These are phyloP conservation scores for Lactifluus volemus DNA, from an alignment of 768 basidiomycete genomes.

Conservation along the genomic window DNA sequence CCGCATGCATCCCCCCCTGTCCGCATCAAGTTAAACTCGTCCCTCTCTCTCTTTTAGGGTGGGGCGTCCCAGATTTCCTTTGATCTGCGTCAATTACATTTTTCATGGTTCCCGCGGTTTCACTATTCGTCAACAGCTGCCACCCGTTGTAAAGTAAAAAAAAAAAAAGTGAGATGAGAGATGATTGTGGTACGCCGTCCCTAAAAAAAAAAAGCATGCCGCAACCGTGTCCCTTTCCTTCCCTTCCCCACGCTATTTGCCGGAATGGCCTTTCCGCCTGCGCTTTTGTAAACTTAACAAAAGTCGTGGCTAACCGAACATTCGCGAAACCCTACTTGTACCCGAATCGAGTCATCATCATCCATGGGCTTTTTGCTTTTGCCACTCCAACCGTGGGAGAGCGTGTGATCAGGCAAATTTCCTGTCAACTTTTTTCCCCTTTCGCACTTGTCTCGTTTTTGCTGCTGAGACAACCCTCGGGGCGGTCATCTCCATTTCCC, in stretches of 20 bases:
- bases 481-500: neutral
- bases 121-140: slow-evolving; percentile 12
- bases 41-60: slow-evolving; percentile 11
- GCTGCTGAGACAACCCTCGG: neutral
- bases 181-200: neutral
- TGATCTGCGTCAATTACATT: slow-evolving; percentile 13
- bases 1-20: slow-evolving; percentile 10
- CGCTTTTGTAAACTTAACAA: neutral
- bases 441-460: slow-evolving; percentile 3
- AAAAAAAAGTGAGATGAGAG: slow-evolving; percentile 9
- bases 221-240: neutral
- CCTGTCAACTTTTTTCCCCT: slow-evolving; percentile 8
- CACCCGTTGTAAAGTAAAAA: neutral
- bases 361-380: neutral
- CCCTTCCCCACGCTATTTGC: slow-evolving; percentile 1
- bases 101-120: slow-evolving; percentile 11
- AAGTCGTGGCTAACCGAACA: neutral
- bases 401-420: slow-evolving; percentile 10
- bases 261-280: neutral
- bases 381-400: neutral
- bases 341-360: slow-evolving; percentile 8
- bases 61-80: slow-evolving; percentile 7
- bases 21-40: slow-evolving; percentile 18
- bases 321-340: slow-evolving; percentile 1
- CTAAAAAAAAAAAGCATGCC: slow-evolving; percentile 1